Percentiles rank a stretch among this genome's conserved stretches.
These are phyloP conservation scores for Talaromyces islandicus DNA, from an alignment of 2,329 filamentous ascomycete species.

Conservation along the genomic window DNA sequence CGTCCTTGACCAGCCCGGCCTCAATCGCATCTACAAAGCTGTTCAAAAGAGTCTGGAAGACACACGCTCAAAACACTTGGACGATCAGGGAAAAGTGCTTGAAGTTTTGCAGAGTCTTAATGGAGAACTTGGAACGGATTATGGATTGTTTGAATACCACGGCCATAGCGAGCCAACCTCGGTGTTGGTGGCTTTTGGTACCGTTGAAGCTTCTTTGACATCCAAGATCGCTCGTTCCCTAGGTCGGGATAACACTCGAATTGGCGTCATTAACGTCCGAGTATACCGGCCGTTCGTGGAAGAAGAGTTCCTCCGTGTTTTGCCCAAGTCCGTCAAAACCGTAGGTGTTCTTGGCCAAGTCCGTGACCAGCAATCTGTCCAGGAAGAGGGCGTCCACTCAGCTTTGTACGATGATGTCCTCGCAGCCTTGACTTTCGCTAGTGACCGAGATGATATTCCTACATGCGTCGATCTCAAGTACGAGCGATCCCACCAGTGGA, in stretches of 20 bases:
- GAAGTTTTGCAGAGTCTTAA: slow-evolving; percentile 72
- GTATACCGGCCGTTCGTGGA: slow-evolving; percentile 94
- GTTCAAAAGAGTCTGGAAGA: slow-evolving; percentile 55
- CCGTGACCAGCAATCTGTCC: slow-evolving; percentile 62
- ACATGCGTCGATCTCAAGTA: slow-evolving; percentile 84
- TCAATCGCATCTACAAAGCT: slow-evolving; percentile 63
- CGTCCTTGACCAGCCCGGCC: slow-evolving; percentile 64
- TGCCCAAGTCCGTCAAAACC: slow-evolving; percentile 68
- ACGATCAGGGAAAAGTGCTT: slow-evolving; percentile 65
- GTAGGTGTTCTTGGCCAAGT: slow-evolving; percentile 90
- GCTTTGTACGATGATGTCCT: slow-evolving; percentile 86
- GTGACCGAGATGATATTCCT: slow-evolving; percentile 57
- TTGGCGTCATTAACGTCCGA: slow-evolving; percentile 86
- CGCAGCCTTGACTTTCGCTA: slow-evolving; percentile 73
- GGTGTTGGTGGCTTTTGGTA: slow-evolving; percentile 88
- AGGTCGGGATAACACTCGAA: slow-evolving; percentile 64
- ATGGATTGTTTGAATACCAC: slow-evolving; percentile 88
- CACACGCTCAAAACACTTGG: slow-evolving; percentile 62
- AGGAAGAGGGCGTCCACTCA: slow-evolving; percentile 73
- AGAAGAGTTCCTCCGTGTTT: slow-evolving; percentile 78
- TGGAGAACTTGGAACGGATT: slow-evolving; percentile 86
- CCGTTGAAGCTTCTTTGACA: slow-evolving; percentile 78
- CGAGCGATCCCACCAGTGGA: slow-evolving; percentile 63
- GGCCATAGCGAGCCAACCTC: slow-evolving; percentile 74
- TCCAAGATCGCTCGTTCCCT: slow-evolving; percentile 73